These are phyloP conservation scores for Scheffersomyces illinoinensis DNA, from an alignment of 1,139 yeast species.

Conservation along the genomic window DNA sequence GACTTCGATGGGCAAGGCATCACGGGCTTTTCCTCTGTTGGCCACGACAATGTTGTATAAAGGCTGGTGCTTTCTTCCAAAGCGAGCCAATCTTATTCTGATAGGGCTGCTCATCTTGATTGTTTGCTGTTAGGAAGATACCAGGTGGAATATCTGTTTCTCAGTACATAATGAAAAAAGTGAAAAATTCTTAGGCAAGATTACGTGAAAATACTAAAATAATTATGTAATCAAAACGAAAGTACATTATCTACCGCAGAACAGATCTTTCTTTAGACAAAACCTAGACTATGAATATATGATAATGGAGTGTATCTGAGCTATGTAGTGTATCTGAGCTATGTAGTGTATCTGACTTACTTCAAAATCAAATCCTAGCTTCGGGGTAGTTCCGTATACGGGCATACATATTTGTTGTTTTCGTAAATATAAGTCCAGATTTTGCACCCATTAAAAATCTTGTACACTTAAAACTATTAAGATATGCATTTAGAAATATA, in stretches of 20 bases:
- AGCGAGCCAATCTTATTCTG: constrained; percentile 85
- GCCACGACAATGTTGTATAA: constrained; percentile 91
- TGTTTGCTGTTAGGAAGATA: not conserved
- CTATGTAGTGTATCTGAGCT: no score
- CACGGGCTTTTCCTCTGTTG: constrained; percentile 70
- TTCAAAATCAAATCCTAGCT: no score
- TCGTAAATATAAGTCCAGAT: not conserved
- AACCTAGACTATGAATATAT: no score
- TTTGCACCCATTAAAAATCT: not conserved
- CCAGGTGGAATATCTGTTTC: not conserved
- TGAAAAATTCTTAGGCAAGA: not conserved
- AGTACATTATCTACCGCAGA: not conserved
- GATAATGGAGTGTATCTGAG: no score
- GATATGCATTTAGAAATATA: not conserved
- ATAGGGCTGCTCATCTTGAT: constrained; percentile 22
- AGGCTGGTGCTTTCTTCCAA: constrained; percentile 88
- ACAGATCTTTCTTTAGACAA: no score
- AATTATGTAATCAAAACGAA: not conserved
- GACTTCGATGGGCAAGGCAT: constrained; percentile 89
- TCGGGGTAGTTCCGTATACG: no score
- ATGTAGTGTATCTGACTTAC: no score
- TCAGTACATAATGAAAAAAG: not conserved
- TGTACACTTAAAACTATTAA: not conserved
- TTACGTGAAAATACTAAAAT: not conserved
- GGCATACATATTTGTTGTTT: not conserved